These are phyloP conservation scores for Termitomyces titanicus DNA, from an alignment of 768 basidiomycete species.

Conservation along the genomic window DNA sequence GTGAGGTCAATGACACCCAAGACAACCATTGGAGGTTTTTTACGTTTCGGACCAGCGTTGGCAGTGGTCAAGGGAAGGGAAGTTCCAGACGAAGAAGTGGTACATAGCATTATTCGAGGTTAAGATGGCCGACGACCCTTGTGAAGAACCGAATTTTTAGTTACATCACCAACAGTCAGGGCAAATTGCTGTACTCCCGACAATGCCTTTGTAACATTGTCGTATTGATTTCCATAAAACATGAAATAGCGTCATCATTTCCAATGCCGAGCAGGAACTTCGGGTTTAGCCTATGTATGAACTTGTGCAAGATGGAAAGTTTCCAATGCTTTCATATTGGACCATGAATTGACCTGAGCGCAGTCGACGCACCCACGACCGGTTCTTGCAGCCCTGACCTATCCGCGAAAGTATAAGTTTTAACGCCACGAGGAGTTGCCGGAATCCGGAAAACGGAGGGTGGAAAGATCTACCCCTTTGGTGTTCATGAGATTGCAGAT, in stretches of 20 bases:
- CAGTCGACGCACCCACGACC: conserved; percentile 32
- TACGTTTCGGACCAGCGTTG: conserved; percentile 18
- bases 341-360: conserved; percentile 20
- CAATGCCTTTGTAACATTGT: conserved; percentile 27
- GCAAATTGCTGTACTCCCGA: conserved; percentile 6
- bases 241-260: conserved; percentile 18
- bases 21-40: conserved; percentile 9
- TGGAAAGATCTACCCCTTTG: conserved; percentile 13
- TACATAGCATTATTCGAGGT: too few relatives aligned
- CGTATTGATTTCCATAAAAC: conserved; percentile 30
- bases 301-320: conserved; percentile 17
- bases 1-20: conserved; percentile 23
- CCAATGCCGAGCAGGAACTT: conserved; percentile 29
- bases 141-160: not conserved
- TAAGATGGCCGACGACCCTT: too few relatives aligned
- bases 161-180: not conserved
- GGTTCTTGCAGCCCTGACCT: conserved; percentile 9
- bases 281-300: conserved; percentile 14
- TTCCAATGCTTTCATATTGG: conserved; percentile 3
- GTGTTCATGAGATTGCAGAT: conserved; percentile 19
- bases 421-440: conserved; percentile 25
- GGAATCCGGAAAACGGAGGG: conserved; percentile 27
- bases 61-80: too few relatives aligned
- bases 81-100: too few relatives aligned
- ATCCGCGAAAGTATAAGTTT: conserved; percentile 26